Percentiles rank a stretch among this genome's conserved stretches.
Evolutionary conservation across 2,329 filamentous ascomycete species (phyloP).

Genomic region (Dothideomycetes sp.): DNA sequence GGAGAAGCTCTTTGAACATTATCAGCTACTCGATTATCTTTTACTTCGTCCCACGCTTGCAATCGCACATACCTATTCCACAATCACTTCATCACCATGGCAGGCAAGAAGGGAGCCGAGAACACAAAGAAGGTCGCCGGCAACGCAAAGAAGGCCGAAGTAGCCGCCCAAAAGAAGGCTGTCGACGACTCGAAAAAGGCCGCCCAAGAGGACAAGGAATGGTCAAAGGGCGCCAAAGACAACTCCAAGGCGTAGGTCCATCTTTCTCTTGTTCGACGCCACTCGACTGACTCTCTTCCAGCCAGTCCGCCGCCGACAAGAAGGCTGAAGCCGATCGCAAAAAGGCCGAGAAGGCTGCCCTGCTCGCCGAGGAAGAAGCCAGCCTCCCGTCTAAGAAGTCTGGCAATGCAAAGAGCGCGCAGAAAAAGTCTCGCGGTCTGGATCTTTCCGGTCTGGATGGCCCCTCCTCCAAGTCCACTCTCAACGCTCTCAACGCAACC

Average conservation of each 20-base stretch:
- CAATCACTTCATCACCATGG: constrained; percentile 54
- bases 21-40: no score
- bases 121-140: constrained; percentile 84
- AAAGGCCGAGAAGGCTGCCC: constrained; percentile 83
- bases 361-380: constrained; percentile 74
- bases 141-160: constrained; percentile 86
- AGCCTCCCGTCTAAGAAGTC: constrained; percentile 54
- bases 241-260: constrained; percentile 71
- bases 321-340: constrained; percentile 74
- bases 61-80: not conserved
- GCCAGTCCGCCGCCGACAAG: constrained; percentile 76
- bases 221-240: constrained; percentile 78
- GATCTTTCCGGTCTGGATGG: constrained; percentile 67
- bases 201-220: constrained; percentile 63
- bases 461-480: constrained; percentile 37
- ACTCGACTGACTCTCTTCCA: constrained; percentile 31
- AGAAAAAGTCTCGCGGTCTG: constrained; percentile 52
- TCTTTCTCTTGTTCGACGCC: constrained; percentile 4
- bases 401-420: constrained; percentile 56
- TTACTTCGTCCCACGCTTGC: no score
- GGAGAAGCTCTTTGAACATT: no score
- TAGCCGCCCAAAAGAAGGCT: constrained; percentile 70
- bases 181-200: constrained; percentile 57
- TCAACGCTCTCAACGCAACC: constrained; percentile 62
- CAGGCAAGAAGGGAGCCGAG: constrained; percentile 59